Conservation (phyloP, 1,284 basidiomycete genomes). For the Tylopilus sp. region DNA sequence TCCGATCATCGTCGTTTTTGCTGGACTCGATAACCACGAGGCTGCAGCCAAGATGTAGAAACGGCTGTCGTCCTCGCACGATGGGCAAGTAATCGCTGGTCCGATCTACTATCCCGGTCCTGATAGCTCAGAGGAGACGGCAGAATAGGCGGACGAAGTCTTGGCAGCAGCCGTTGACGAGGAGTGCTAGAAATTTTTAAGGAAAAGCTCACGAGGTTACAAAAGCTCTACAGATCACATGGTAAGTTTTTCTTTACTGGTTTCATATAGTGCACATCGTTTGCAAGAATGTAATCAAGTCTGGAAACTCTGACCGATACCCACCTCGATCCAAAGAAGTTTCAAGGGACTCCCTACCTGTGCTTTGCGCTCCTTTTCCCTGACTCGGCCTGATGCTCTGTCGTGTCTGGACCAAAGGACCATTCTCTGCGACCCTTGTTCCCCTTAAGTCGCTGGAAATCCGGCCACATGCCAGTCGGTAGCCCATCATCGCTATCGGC, state of each 20-base stretch:
- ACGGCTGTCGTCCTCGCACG: constrained; percentile 12
- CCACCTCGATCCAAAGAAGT: neutral
- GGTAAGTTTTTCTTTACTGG: constrained; percentile 19
- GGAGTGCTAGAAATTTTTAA: constrained; percentile 24
- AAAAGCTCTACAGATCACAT: constrained; percentile 18
- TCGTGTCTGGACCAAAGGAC: too few relatives aligned
- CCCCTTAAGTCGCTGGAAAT: neutral
- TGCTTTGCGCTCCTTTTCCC: neutral
- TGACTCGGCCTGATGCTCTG: neutral
- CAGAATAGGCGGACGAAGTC: constrained; percentile 19
- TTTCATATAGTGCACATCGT: too few relatives aligned
- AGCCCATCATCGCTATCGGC: neutral
- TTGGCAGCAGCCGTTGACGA: constrained; percentile 20
- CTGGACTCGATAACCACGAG: constrained; percentile 17
- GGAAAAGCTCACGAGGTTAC: constrained; percentile 21
- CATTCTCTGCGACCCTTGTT: neutral
- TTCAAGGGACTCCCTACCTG: neutral
- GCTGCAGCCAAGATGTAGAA: constrained; percentile 19
- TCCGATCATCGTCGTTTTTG: constrained; percentile 25
- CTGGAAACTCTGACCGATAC: neutral
- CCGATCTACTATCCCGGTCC: constrained; percentile 25
- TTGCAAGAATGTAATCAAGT: constrained; percentile 1
- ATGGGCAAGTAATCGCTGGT: constrained; percentile 15
- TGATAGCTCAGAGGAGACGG: constrained; percentile 8
- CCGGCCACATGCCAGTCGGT: neutral